Base-by-base conservation (phyloP, 2,329 filamentous ascomycete species). In the Paramyrothecium sp. region DNA sequence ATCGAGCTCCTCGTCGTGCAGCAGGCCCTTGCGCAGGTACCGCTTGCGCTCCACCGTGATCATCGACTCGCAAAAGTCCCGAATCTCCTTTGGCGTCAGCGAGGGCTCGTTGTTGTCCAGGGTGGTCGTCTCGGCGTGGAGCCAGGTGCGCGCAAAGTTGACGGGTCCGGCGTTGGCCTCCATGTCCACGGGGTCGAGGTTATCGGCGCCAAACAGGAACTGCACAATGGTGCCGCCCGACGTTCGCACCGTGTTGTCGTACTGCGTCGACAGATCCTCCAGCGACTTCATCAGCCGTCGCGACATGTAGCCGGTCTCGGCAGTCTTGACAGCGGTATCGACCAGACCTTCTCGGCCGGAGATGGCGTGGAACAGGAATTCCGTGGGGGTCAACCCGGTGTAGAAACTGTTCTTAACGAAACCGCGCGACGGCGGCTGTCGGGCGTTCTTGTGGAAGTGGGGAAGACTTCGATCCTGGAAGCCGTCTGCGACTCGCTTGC, bases 361-460 rank as follows among this genome's bases (percentile, higher is more conserved):
- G 78, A 98, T 97, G 64, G 95, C 95, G 84, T 99, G 95, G 76
- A 99, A 98, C 57, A 98, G 84, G 73, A 99, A 98, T 68, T 99
- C 95, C 0, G 91, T 92, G 2, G 95, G 94, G 1, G 89, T 83
- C 1, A 99, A 80, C 2, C 95, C 95, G 0, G 91, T 91, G 73
- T 97, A 99, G 82, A 99, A 99, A 77, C 92, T 97, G 77, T 98
- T 97, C 60, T 88, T 86, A 52, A 99, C 94, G 77, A 99, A 99
- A 62, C 95, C 95, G 72, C 98, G 99, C 0, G 93, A 92, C 0
- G 92, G 89, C n/a, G 95, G 92, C 65, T 96, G 90, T 51, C 91
- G 89, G 54, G 92, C 88, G 65, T 95, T 92, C 73, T 98, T 98
- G 55, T 92, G 89, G 71, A 98, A 99, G 73, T 99, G 95, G 44